Percentiles rank a stretch among this genome's conserved stretches.
phyloP scores from a whole-genome alignment of 192 early-diverging fungal species.

The Chytriomyces sp. region DNA sequence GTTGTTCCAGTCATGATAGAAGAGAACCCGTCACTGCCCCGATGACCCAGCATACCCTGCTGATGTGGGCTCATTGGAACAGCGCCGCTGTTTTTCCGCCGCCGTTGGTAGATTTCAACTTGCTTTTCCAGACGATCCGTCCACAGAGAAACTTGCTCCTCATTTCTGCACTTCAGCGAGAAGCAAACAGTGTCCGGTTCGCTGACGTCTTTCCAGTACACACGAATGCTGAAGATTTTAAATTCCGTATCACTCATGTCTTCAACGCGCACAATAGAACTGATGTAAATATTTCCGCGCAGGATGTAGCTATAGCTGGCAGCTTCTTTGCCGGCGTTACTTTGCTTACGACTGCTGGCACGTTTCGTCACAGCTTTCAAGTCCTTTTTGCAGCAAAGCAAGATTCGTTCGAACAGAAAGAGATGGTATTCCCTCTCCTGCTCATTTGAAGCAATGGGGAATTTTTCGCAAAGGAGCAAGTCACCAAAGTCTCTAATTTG shows the following conservation, averaged over 20 bases:
- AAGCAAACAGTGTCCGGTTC: constrained; percentile 76
- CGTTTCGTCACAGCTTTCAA: constrained; percentile 18
- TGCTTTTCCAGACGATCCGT: constrained; percentile 75
- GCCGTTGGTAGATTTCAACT: constrained; percentile 44
- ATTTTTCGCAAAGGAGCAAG: constrained; percentile 85
- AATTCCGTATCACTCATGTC: constrained; percentile 55
- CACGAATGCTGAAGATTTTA: constrained; percentile 55
- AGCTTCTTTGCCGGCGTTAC: constrained; percentile 25
- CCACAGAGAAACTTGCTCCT: constrained; percentile 92
- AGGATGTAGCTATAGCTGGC: constrained; percentile 44
- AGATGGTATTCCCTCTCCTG: constrained; percentile 81
- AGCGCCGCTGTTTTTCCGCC: neutral
- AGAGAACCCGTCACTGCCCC: neutral
- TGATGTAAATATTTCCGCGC: constrained; percentile 85
- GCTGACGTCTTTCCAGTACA: constrained; percentile 83
- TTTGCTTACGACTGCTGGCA: constrained; percentile 55
- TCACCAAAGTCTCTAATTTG: constrained; percentile 77
- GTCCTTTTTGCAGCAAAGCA: constrained; percentile 91
- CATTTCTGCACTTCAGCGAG: constrained; percentile 84
- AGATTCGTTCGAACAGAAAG: constrained; percentile 89
- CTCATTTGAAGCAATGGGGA: constrained; percentile 81
- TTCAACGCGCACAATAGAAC: constrained; percentile 73
- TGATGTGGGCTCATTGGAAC: neutral
- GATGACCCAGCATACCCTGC: neutral
- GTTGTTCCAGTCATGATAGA: neutral